phyloP scores from a whole-genome alignment of 2,329 filamentous ascomycete genomes.

The Sclerotinia nivalis region DNA sequence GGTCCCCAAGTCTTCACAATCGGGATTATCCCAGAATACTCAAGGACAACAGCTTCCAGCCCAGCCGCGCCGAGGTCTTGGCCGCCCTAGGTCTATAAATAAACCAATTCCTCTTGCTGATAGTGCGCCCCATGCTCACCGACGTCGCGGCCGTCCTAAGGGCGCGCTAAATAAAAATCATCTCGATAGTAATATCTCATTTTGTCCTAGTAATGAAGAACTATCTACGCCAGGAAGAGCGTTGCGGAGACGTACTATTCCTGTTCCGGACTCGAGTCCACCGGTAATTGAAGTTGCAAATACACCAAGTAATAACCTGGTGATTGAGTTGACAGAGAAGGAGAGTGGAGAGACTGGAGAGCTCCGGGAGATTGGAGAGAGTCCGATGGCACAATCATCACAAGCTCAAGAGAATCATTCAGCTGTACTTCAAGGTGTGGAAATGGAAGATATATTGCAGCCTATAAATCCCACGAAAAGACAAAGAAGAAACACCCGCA shows the following conservation, averaged over 20 bases:
- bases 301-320: not conserved
- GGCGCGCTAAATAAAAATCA: not conserved
- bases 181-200: not conserved
- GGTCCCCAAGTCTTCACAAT: constrained; percentile 9
- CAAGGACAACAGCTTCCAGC: not conserved
- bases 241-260: not conserved
- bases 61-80: not conserved
- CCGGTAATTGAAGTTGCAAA: not conserved
- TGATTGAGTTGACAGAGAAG: not conserved
- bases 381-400: not conserved
- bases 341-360: not conserved
- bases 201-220: not conserved
- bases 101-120: not conserved
- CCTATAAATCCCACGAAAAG: not conserved
- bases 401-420: not conserved
- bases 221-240: not conserved
- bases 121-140: not conserved
- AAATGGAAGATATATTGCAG: not conserved
- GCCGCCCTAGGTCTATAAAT: not conserved
- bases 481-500: not conserved
- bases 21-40: not conserved
- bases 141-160: constrained; percentile 1
- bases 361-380: not conserved
- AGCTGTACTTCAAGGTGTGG: not conserved
- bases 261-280: not conserved